Conservation (phyloP, 2,329 filamentous ascomycete genomes). For the Aspergillus vadensis region DNA sequence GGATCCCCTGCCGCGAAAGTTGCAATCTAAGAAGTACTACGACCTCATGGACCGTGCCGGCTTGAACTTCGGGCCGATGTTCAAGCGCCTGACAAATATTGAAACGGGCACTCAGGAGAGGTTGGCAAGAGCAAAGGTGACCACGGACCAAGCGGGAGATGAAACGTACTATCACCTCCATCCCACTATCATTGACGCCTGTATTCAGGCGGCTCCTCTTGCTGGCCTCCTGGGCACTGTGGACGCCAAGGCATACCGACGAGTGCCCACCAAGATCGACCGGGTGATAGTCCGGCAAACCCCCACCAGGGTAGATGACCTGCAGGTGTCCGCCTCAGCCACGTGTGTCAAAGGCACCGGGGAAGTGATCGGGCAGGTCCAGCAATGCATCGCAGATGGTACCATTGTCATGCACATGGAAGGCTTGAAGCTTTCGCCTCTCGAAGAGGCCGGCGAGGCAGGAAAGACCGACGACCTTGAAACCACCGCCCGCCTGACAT, state of each 20-base stretch:
- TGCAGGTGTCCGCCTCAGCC: background rate
- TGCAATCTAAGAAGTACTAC: slow-evolving; percentile 18
- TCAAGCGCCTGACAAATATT: slow-evolving; percentile 16
- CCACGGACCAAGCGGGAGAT: background rate
- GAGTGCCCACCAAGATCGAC: slow-evolving; percentile 1
- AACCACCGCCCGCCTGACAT: slow-evolving; percentile 11
- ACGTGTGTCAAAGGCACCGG: background rate
- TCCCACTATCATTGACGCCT: slow-evolving; percentile 3
- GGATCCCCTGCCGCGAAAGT: slow-evolving; percentile 15
- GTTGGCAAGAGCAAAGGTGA: background rate
- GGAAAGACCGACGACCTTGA: background rate
- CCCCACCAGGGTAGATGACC: background rate
- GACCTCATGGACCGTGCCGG: slow-evolving; percentile 8
- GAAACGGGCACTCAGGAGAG: slow-evolving; percentile 6
- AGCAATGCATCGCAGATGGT: background rate
- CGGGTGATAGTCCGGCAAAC: background rate
- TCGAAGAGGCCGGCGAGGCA: background rate
- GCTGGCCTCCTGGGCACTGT: background rate
- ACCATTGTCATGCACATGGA: background rate
- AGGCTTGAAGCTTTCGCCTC: background rate
- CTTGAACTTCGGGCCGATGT: slow-evolving; percentile 19
- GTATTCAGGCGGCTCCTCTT: background rate
- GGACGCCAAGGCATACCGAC: background rate
- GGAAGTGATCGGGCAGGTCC: background rate
- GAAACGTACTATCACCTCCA: slow-evolving; percentile 1